Conservation (phyloP, 1,284 basidiomycete genomes). For the Leccinum huronense region DNA sequence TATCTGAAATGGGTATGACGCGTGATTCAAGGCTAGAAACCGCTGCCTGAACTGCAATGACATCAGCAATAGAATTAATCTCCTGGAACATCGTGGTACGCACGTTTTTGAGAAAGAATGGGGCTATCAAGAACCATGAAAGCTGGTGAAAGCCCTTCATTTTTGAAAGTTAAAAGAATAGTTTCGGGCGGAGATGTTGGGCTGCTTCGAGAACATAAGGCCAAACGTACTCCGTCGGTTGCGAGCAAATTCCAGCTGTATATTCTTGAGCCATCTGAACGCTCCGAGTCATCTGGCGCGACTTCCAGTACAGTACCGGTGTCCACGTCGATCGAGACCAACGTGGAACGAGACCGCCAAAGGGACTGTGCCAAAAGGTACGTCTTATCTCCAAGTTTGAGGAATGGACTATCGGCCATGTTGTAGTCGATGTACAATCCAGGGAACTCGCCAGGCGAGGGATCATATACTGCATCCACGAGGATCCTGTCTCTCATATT, state of each 20-base stretch:
- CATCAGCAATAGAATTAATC: background rate
- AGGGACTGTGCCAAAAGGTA: conserved; percentile 47
- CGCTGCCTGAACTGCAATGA: conserved; percentile 40
- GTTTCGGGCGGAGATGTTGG: conserved; percentile 50
- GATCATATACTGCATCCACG: conserved; percentile 43
- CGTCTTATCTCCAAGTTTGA: conserved; percentile 31
- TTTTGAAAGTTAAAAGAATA: conserved; percentile 35
- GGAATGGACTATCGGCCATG: conserved; percentile 46
- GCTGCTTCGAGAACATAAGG: conserved; percentile 54
- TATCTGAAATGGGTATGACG: conserved; percentile 48
- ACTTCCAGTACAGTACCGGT: conserved; percentile 42
- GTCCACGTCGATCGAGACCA: conserved; percentile 42
- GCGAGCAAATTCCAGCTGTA: conserved; percentile 55
- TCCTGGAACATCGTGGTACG: conserved; percentile 13
- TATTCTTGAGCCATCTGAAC: conserved; percentile 19
- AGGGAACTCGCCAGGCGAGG: conserved; percentile 47
- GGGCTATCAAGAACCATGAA: conserved; percentile 22
- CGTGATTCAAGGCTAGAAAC: conserved; percentile 41
- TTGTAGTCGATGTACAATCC: conserved; percentile 56
- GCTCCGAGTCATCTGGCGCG: conserved; percentile 32
- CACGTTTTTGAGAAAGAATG: conserved; percentile 40
- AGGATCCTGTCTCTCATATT: conserved; percentile 15
- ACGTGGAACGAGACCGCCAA: conserved; percentile 51
- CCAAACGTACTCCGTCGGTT: conserved; percentile 45
- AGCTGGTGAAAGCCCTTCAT: background rate